Conservation (phyloP, 495 filamentous ascomycete genomes). For the Gamarada debralockiae region DNA sequence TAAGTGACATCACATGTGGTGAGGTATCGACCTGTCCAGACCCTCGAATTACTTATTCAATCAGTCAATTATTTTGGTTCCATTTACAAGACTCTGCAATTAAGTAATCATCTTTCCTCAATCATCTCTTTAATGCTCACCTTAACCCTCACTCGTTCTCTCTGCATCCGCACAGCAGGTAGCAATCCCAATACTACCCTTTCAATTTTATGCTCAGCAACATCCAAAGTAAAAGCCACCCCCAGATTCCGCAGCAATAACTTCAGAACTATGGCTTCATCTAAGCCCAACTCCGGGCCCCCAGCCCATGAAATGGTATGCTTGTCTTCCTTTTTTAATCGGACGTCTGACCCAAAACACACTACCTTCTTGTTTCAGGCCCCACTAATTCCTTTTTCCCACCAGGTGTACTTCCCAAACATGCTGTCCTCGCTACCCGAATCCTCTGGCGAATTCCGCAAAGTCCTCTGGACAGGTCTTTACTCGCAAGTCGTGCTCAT, state of each 20-base stretch:
- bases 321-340: no score
- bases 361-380: no score
- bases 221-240: no score
- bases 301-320: constrained; percentile 51
- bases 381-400: no score
- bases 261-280: constrained; percentile 14
- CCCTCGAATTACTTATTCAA: not conserved
- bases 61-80: not conserved
- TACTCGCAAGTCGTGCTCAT: constrained; percentile 62
- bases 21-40: no score
- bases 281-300: constrained; percentile 30
- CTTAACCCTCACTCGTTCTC: constrained; percentile 5
- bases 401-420: constrained; percentile 42
- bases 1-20: not conserved
- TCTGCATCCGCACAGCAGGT: not conserved
- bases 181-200: not conserved
- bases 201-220: not conserved
- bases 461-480: constrained; percentile 58
- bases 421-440: constrained; percentile 48
- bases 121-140: not conserved
- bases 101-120: not conserved
- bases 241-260: no score
- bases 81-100: not conserved
- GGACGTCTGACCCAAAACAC: no score
- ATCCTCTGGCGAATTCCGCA: constrained; percentile 52